Evolutionary conservation across 2,329 filamentous ascomycete species (phyloP).

Genomic region (Setomelanomma holmii): DNA sequence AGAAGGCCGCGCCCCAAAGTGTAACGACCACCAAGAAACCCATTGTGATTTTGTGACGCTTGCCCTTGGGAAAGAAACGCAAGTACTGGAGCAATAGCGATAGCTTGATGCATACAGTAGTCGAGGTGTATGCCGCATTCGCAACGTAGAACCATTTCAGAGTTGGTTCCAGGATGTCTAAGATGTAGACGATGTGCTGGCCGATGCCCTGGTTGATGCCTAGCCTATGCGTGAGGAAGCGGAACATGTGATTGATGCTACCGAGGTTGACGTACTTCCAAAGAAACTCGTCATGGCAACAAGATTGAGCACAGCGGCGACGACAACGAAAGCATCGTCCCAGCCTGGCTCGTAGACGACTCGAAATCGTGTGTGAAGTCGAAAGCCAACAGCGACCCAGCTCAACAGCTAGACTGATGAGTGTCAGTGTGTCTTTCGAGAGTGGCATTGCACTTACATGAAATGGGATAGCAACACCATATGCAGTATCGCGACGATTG

Average conservation of each 20-base stretch:
- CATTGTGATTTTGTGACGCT: conserved; percentile 21
- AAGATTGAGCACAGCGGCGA: conserved; percentile 34
- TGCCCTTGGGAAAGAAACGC: conserved; percentile 35
- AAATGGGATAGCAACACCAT: conserved; percentile 36
- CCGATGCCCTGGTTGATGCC: conserved; percentile 36
- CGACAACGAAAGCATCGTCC: conserved; percentile 44
- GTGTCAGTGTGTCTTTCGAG: not conserved
- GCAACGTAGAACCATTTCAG: conserved; percentile 35
- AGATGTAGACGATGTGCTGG: conserved; percentile 32
- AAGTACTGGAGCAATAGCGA: conserved; percentile 46
- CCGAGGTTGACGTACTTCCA: conserved; percentile 15
- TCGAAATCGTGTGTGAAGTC: conserved; percentile 35
- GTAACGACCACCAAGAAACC: conserved; percentile 22
- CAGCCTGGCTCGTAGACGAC: conserved; percentile 39
- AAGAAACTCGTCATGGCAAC: conserved; percentile 27
- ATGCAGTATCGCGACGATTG: conserved; percentile 30
- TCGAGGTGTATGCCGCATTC: conserved; percentile 36
- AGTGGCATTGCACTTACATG: conserved; percentile 17
- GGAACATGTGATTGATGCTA: not conserved
- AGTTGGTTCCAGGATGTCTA: conserved; percentile 14
- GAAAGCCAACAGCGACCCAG: conserved; percentile 33
- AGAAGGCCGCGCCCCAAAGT: conserved; percentile 37
- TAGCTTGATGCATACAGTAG: conserved; percentile 41
- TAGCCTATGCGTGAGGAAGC: conserved; percentile 18
- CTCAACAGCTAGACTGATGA: conserved; percentile 28